These are phyloP conservation scores for Angomonas ambiguus DNA, from an alignment of 208 protist genomes.

Conservation along the genomic window DNA sequence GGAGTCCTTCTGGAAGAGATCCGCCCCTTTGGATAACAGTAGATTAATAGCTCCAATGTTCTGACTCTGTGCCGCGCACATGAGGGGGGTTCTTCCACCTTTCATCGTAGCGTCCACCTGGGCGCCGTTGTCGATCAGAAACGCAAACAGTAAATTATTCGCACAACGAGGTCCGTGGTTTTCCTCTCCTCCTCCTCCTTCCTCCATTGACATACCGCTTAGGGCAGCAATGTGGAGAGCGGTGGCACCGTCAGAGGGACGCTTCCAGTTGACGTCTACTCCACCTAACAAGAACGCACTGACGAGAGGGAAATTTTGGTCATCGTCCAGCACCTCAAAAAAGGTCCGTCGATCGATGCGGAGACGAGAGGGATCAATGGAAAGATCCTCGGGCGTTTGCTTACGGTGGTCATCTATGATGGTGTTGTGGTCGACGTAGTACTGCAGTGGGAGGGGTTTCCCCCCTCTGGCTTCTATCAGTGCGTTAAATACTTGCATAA, in stretches of 20 bases:
- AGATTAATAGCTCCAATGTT: constrained; percentile 40
- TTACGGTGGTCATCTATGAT: neutral
- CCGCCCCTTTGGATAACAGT: constrained; percentile 55
- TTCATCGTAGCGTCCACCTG: neutral
- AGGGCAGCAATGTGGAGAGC: neutral
- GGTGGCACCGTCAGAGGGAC: neutral
- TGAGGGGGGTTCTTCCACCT: constrained; percentile 70
- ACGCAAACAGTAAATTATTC: neutral
- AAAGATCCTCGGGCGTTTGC: neutral
- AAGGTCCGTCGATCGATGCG: neutral
- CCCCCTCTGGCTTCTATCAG: neutral
- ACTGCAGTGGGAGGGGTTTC: neutral
- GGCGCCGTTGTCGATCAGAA: constrained; percentile 7
- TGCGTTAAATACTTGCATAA: constrained; percentile 3
- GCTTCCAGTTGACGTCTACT: neutral
- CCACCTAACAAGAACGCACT: constrained; percentile 4
- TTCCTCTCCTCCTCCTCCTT: neutral
- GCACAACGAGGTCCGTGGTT: neutral
- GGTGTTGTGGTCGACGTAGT: neutral
- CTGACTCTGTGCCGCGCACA: constrained; percentile 51
- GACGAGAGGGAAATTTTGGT: neutral
- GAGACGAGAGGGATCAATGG: neutral
- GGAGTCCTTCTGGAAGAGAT: constrained; percentile 29
- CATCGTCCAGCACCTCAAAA: neutral
- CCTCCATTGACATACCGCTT: neutral